Percentiles rank a stretch among this genome's conserved stretches.
phyloP scores from a whole-genome alignment of 73 alveolate genomes.

The Tetrahymena borealis region DNA sequence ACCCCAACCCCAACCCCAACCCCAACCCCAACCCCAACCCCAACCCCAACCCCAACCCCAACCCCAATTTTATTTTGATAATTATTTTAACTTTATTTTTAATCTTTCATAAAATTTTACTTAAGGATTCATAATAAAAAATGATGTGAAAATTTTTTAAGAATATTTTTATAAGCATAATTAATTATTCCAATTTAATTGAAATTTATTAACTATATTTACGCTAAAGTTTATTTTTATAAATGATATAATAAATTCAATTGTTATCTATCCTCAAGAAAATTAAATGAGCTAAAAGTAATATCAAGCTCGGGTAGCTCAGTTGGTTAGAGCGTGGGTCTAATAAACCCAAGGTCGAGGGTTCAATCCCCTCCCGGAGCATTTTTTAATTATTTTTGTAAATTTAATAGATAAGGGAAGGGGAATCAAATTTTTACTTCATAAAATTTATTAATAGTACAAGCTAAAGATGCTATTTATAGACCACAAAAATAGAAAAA shows the following conservation, averaged over 20 bases:
- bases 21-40: neutral
- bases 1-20: neutral
- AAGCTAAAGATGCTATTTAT: too few species aligned
- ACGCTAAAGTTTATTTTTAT: neutral
- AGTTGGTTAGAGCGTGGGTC: conserved; percentile 6
- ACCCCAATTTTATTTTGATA: neutral
- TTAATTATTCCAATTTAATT: too few species aligned
- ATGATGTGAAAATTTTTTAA: too few species aligned
- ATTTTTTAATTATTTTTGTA: neutral
- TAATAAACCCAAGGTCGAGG: conserved; percentile 4
- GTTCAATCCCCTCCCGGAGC: conserved; percentile 7
- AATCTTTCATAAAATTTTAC: neutral
- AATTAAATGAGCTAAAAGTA: neutral
- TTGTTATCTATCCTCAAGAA: neutral
- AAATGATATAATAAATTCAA: too few species aligned
- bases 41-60: neutral
- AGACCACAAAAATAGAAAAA: too few species aligned
- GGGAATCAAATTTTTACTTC: neutral
- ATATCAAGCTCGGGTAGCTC: neutral
- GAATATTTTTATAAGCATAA: too few species aligned
- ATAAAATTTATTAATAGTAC: too few species aligned
- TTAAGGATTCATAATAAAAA: too few species aligned
- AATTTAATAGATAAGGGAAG: neutral
- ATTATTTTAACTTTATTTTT: neutral
- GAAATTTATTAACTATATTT: too few species aligned